Base-by-base conservation (phyloP, 2,329 filamentous ascomycete genomes). In the Sarocladiaceae sp. region DNA sequence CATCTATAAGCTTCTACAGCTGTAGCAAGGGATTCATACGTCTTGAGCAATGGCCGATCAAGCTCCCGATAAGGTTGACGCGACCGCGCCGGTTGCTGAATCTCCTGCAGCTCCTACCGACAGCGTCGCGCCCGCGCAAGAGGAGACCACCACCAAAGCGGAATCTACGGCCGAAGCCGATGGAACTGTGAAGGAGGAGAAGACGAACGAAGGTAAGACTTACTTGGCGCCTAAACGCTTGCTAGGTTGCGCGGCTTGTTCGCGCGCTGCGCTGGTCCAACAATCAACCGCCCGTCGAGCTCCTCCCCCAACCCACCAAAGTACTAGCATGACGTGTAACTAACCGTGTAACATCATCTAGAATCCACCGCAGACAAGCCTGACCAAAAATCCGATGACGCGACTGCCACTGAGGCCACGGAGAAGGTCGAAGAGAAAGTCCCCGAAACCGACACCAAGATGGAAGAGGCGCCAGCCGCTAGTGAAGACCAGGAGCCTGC, bases 391-490 rank as follows among this genome's bases (percentile, higher is more conserved):
- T 39, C 55, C 47, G 58, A 63, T 34, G 48, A 53, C 45, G 51
- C 61, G 49, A 52, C 50, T 24, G 20, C 20, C 26, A 4, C 23
- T 45, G 57, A 58, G n/a, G 52, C 57, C 45, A 23, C 55, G n/a
- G 52, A 55, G 13, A 51, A 55, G 33, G 51, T 51, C 27, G 50
- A 50, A 37, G 52, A 59, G 45, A 57, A 56, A 41, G 47, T 50
- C 18, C 53, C 52, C 15, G 58, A 62, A 26, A 53, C 51, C 39
- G 68, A 72, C 51, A 78, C 76, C 10, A 85, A 90, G 60, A 85
- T 55, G 50, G 39, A 45, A 40, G 46, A 45, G 20, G 33, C 50
- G 45, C 18, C 52, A 48, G 15, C 41, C 23, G 47, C 52, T 12
- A 51, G 53, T 31, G 55, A 56, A 43, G 51, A 57, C 50, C 57